phyloP scores from a whole-genome alignment of 2,329 filamentous ascomycete genomes.

The Cyanodermella asteris region DNA sequence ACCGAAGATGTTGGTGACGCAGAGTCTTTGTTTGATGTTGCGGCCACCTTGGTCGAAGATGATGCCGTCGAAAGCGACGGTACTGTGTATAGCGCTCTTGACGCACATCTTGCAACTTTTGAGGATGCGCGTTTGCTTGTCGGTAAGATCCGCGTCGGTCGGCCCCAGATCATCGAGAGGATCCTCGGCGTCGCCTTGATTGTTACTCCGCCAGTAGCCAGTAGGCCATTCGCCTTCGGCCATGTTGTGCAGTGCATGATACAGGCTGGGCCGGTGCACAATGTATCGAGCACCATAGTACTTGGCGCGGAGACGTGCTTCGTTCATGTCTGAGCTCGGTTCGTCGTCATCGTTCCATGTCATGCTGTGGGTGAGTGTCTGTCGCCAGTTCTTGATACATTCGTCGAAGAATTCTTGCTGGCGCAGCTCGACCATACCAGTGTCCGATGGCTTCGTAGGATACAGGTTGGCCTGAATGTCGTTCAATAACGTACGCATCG shows the following conservation, averaged over 20 bases:
- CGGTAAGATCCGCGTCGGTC: conserved; percentile 12
- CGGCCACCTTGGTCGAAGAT: too few relatives aligned
- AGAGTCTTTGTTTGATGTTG: conserved; percentile 41
- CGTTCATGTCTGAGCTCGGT: conserved; percentile 54
- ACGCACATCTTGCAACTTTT: conserved; percentile 40
- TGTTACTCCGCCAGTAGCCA: conserved; percentile 14
- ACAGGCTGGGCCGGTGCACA: conserved; percentile 59
- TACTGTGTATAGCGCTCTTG: conserved; percentile 61
- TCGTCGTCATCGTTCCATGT: conserved; percentile 44
- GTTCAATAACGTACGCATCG: conserved; percentile 24
- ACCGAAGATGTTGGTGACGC: conserved; percentile 91
- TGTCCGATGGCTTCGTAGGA: conserved; percentile 14
- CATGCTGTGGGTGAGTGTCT: conserved; percentile 28
- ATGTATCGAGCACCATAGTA: conserved; percentile 87
- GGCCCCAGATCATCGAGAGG: conserved; percentile 3
- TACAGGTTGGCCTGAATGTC: conserved; percentile 12
- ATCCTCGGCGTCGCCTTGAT: conserved; percentile 2
- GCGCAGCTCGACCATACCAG: conserved; percentile 12
- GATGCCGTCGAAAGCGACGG: conserved; percentile 53
- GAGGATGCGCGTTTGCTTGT: conserved; percentile 20
- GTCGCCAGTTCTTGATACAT: conserved; percentile 32
- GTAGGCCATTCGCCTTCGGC: conserved; percentile 24
- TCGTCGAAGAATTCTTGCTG: conserved; percentile 19
- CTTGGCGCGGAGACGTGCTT: conserved; percentile 70
- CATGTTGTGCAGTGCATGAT: conserved; percentile 34